phyloP scores from a whole-genome alignment of 2,329 filamentous ascomycete species.

The Elsinoe necatrix region DNA sequence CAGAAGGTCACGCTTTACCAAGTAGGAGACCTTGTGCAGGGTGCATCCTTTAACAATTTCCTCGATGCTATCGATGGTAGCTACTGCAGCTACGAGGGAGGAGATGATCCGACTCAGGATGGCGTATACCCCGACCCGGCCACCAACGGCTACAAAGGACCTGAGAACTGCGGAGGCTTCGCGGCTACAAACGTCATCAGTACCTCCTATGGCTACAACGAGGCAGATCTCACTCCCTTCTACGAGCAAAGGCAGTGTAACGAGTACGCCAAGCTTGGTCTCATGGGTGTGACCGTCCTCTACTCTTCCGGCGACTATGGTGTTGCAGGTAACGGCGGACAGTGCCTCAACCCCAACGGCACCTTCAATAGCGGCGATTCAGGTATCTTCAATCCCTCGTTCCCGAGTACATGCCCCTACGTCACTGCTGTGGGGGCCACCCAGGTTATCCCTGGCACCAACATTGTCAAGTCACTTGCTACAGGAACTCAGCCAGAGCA shows the following conservation, averaged over 20 bases:
- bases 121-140: slow-evolving; percentile 31
- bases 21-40: slow-evolving; percentile 34
- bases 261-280: slow-evolving; percentile 51
- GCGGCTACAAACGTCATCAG: slow-evolving; percentile 46
- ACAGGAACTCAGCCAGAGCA: slow-evolving; percentile 31
- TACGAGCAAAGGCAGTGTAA: slow-evolving; percentile 47
- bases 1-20: slow-evolving; percentile 45
- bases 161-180: slow-evolving; percentile 40
- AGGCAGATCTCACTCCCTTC: slow-evolving; percentile 41
- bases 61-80: slow-evolving; percentile 40
- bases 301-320: slow-evolving; percentile 45
- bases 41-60: slow-evolving; percentile 31
- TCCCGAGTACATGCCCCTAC: slow-evolving; percentile 42
- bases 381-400: slow-evolving; percentile 39
- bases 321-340: slow-evolving; percentile 26
- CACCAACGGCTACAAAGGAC: slow-evolving; percentile 32
- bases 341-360: slow-evolving; percentile 36
- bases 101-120: slow-evolving; percentile 34
- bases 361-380: slow-evolving; percentile 24
- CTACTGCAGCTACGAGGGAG: slow-evolving; percentile 37
- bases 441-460: slow-evolving; percentile 35
- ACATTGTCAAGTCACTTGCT: slow-evolving; percentile 27
- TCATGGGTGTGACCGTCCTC: slow-evolving; percentile 44
- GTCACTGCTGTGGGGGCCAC: slow-evolving; percentile 48
- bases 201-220: slow-evolving; percentile 47